phyloP scores from a whole-genome alignment of 345 rosid species.

The Corymbia maculata region DNA sequence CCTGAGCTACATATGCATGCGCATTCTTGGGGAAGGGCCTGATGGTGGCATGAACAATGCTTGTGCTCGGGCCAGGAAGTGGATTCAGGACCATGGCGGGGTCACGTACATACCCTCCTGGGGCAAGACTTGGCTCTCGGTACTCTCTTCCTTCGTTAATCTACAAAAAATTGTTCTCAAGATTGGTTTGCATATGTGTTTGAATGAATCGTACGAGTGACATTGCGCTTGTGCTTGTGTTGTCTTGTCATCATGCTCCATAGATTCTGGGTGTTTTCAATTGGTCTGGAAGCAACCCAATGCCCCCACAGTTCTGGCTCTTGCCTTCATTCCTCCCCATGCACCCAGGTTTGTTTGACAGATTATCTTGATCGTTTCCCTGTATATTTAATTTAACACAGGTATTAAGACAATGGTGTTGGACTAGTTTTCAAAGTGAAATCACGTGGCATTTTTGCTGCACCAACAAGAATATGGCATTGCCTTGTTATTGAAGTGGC shows the following conservation, averaged over 20 bases:
- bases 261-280: slow-evolving; percentile 18
- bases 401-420: no score
- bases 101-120: slow-evolving; percentile 17
- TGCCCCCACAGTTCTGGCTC: slow-evolving; percentile 19
- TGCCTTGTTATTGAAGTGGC: no score
- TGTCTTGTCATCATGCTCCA: neutral
- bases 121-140: slow-evolving; percentile 34
- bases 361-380: neutral
- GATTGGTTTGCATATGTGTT: neutral
- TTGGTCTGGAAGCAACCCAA: slow-evolving; percentile 12
- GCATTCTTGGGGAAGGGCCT: slow-evolving; percentile 20
- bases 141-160: neutral
- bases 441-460: no score
- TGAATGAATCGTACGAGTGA: neutral
- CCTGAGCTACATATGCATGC: slow-evolving; percentile 19
- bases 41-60: slow-evolving; percentile 16
- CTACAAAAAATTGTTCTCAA: neutral
- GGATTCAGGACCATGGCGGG: slow-evolving; percentile 23
- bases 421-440: no score
- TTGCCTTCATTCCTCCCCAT: slow-evolving; percentile 22
- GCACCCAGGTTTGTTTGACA: slow-evolving; percentile 5
- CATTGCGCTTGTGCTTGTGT: neutral
- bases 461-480: no score
- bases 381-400: neutral
- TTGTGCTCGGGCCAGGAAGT: slow-evolving; percentile 14